Percentiles rank a stretch among this genome's conserved stretches.
phyloP scores from a whole-genome alignment of 352 stramenopile species.

The Pythium brachiatum region DNA sequence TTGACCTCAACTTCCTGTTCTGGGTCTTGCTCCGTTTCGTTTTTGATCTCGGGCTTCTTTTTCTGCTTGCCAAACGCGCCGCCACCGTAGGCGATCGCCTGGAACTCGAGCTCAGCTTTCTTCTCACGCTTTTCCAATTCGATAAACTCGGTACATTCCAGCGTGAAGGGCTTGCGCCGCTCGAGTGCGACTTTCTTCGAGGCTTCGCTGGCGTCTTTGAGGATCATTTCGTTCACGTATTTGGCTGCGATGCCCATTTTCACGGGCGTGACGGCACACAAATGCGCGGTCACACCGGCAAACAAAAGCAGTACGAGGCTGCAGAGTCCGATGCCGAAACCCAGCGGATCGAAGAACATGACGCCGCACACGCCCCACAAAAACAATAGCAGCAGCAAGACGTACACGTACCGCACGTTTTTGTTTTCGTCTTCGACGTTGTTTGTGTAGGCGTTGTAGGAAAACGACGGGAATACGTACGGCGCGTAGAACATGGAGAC shows the following conservation, averaged over 20 bases:
- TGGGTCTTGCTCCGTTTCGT: constrained; percentile 15
- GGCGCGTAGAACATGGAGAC: constrained; percentile 79
- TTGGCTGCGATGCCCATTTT: constrained; percentile 86
- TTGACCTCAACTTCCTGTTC: constrained; percentile 1
- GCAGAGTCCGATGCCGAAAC: constrained; percentile 85
- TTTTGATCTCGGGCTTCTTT: constrained; percentile 13
- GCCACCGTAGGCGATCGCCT: constrained; percentile 77
- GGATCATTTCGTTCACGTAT: constrained; percentile 87
- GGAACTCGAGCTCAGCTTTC: constrained; percentile 81
- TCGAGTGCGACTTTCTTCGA: constrained; percentile 67
- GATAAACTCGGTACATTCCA: constrained; percentile 79
- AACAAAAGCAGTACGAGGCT: constrained; percentile 82
- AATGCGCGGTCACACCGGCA: constrained; percentile 66
- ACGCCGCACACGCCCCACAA: constrained; percentile 84
- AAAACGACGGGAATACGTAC: constrained; percentile 90
- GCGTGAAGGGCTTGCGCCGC: constrained; percentile 61
- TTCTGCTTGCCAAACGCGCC: constrained; percentile 58
- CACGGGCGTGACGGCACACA: constrained; percentile 83
- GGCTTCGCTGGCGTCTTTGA: constrained; percentile 78
- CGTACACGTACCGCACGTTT: constrained; percentile 67
- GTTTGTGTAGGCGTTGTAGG: constrained; percentile 89
- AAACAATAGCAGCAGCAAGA: constrained; percentile 68
- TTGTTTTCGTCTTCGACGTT: constrained; percentile 88
- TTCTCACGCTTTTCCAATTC: constrained; percentile 66
- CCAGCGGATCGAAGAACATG: constrained; percentile 89